Conservation (phyloP, 1,284 basidiomycete species). For the Earliella scabrosa region DNA sequence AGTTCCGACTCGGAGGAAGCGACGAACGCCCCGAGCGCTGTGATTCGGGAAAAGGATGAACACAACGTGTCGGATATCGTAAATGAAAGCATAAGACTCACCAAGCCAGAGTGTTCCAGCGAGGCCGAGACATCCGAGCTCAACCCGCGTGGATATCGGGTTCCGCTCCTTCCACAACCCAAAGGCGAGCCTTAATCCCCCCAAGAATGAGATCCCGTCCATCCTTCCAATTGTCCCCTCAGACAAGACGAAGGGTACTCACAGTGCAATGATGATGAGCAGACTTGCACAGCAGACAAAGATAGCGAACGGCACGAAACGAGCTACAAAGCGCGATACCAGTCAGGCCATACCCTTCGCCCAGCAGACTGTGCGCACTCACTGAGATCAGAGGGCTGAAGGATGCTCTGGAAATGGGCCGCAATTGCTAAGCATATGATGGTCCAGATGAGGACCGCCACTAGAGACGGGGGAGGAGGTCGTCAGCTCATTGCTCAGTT, state of each 20-base stretch:
- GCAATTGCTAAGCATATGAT: slow-evolving; percentile 77
- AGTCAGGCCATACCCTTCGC: not conserved
- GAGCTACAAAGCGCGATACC: slow-evolving; percentile 51
- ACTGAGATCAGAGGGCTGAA: slow-evolving; percentile 80
- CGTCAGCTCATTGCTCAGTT: not conserved
- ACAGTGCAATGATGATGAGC: slow-evolving; percentile 70
- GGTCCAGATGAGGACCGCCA: slow-evolving; percentile 68
- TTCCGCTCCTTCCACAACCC: slow-evolving; percentile 66
- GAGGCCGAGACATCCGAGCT: slow-evolving; percentile 70
- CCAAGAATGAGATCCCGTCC: slow-evolving; percentile 9
- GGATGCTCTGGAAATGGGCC: slow-evolving; percentile 69
- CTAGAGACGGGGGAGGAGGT: slow-evolving; percentile 38
- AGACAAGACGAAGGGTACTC: slow-evolving; percentile 32
- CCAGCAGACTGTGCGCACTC: slow-evolving; percentile 34
- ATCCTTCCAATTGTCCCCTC: not conserved
- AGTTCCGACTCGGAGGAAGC: slow-evolving; percentile 72
- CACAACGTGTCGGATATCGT: not conserved
- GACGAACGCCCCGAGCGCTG: slow-evolving; percentile 75
- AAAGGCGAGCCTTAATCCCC: slow-evolving; percentile 55
- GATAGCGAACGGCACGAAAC: slow-evolving; percentile 82
- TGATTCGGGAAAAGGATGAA: slow-evolving; percentile 1
- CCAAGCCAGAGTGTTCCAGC: slow-evolving; percentile 80
- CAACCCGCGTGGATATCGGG: slow-evolving; percentile 78
- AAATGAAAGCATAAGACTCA: slow-evolving; percentile 39
- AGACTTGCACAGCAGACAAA: slow-evolving; percentile 75